A percentile compares a stretch with the other conserved stretches of the same genome.
phyloP scores from a whole-genome alignment of 106 monocot genomes.

The Dendrobium chrysotoxum region DNA sequence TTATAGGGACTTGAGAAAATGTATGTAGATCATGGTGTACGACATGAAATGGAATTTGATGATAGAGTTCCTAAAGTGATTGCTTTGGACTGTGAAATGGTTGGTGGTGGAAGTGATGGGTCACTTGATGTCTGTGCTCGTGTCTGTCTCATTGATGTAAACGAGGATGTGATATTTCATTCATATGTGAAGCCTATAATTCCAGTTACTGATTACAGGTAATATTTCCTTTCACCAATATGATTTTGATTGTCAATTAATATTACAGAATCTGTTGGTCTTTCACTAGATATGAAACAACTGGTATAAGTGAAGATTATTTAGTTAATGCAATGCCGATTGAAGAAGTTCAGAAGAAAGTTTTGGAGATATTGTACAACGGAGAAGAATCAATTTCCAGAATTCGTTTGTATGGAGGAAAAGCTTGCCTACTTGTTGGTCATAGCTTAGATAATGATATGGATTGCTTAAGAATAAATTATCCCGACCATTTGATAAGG shows the following conservation, averaged over 20 bases:
- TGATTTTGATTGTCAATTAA: neutral
- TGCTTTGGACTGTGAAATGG: conserved; percentile 31
- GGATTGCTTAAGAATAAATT: conserved; percentile 26
- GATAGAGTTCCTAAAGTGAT: conserved; percentile 9
- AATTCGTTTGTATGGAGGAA: conserved; percentile 22
- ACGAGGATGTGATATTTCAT: conserved; percentile 42
- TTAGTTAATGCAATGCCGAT: conserved; percentile 22
- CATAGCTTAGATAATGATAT: conserved; percentile 36
- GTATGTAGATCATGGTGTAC: neutral
- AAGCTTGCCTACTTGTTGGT: conserved; percentile 35
- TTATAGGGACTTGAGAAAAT: conserved; percentile 7
- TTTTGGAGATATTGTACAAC: conserved; percentile 32
- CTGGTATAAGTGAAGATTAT: conserved; percentile 27
- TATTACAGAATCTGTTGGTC: neutral
- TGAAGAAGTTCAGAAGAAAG: conserved; percentile 10
- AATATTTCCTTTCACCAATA: neutral
- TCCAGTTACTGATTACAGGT: conserved; percentile 38
- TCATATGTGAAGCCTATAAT: conserved; percentile 37
- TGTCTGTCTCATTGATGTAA: conserved; percentile 31
- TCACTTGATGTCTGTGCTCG: conserved; percentile 35
- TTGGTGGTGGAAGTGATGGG: conserved; percentile 40
- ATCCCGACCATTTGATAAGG: conserved; percentile 35
- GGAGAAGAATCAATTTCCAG: conserved; percentile 26
- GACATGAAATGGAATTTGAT: neutral
- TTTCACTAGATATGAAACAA: conserved; percentile 25